Evolutionary conservation across 2,329 filamentous ascomycete species (phyloP).

Genomic region (Curvularia eragrostidis): DNA sequence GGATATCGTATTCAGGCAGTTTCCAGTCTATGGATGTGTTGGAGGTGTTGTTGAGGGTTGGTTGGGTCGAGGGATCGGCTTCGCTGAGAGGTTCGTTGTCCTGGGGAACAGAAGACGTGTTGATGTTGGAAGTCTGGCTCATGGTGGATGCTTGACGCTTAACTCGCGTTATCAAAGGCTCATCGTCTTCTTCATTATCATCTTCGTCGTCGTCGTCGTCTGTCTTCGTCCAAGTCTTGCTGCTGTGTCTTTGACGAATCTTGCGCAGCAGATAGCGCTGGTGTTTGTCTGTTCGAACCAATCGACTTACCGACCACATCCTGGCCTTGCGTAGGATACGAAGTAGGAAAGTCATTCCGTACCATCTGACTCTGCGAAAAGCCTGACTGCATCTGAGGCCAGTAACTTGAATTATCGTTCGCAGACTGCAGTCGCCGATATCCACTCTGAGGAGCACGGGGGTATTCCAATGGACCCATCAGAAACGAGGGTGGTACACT

Average conservation of each 20-base stretch:
- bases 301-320: not conserved
- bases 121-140: not conserved
- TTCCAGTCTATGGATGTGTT: slow-evolving; percentile 22
- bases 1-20: slow-evolving; percentile 28
- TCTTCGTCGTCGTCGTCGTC: slow-evolving; percentile 20
- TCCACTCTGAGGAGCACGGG: not conserved
- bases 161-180: slow-evolving; percentile 23
- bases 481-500: not conserved
- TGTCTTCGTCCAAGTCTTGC: not conserved
- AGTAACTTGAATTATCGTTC: not conserved
- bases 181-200: slow-evolving; percentile 23
- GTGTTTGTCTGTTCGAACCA: not conserved
- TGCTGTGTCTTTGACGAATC: not conserved
- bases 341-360: not conserved
- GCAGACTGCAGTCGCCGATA: not conserved
- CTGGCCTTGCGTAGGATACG: not conserved
- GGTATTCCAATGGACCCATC: slow-evolving; percentile 8
- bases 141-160: slow-evolving; percentile 15
- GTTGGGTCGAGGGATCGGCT: not conserved
- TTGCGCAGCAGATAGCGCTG: not conserved
- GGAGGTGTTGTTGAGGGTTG: not conserved
- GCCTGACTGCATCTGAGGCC: too few species aligned
- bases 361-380: not conserved
- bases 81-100: not conserved
- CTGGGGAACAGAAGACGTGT: not conserved